Conservation (phyloP, 2,329 filamentous ascomycete species). For the Pezicula carpinea region DNA sequence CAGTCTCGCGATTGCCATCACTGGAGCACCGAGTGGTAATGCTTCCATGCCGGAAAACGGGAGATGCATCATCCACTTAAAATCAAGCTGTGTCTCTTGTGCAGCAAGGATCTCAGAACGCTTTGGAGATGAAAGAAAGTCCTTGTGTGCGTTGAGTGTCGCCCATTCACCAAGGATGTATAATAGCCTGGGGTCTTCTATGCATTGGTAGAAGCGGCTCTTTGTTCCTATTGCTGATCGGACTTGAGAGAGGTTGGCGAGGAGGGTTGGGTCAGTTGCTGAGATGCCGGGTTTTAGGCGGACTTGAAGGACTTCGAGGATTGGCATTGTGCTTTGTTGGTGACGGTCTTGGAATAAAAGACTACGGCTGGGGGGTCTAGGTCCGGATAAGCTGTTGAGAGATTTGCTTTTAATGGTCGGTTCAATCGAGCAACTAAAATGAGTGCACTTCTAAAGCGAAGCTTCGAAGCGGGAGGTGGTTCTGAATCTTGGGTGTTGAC, state of each 20-base stretch:
- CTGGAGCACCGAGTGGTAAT: conserved; percentile 9
- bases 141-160: conserved; percentile 6
- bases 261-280: conserved; percentile 6
- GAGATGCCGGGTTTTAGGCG: conserved; percentile 7
- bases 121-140: conserved; percentile 8
- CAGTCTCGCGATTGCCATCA: conserved; percentile 8
- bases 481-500: too few species aligned
- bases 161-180: conserved; percentile 17
- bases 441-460: too few species aligned
- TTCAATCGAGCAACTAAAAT: too few species aligned
- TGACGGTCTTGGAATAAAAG: too few species aligned
- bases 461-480: too few species aligned
- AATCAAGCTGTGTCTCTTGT: conserved; percentile 11
- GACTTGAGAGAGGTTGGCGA: conserved; percentile 6
- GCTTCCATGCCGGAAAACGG: conserved; percentile 3
- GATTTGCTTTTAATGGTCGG: too few species aligned
- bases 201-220: conserved; percentile 13
- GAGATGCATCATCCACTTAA: conserved; percentile 12
- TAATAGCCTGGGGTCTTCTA: conserved; percentile 12
- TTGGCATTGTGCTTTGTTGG: conserved; percentile 2
- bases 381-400: too few species aligned
- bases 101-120: conserved; percentile 11
- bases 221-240: conserved; percentile 8
- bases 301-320: conserved; percentile 16
- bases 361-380: too few species aligned